phyloP scores from a whole-genome alignment of 306 rosid genomes.

The Prunus armeniaca region DNA sequence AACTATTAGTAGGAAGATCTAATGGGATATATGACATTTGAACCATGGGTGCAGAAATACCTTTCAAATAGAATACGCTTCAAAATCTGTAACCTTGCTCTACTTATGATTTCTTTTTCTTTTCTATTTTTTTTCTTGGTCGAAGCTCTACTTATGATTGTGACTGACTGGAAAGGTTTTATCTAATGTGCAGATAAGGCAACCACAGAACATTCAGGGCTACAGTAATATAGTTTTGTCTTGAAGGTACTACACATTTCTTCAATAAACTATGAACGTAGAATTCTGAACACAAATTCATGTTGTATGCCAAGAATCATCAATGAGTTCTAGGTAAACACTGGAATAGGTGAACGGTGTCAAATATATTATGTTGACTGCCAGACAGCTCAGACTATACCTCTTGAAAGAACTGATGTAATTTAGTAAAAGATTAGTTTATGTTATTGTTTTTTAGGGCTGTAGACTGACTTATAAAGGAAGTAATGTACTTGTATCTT shows the following conservation, averaged over 20 bases:
- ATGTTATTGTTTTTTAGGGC: not conserved
- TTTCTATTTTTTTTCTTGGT: too few relatives aligned
- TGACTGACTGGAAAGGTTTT: not conserved
- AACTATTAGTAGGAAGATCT: not conserved
- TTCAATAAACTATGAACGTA: not conserved
- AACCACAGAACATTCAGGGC: not conserved
- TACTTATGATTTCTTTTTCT: too few relatives aligned
- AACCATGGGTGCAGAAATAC: not conserved
- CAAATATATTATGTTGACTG: not conserved
- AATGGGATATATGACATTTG: not conserved
- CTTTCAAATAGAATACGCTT: not conserved
- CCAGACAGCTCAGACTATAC: not conserved
- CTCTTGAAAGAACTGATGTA: not conserved
- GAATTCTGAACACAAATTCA: not conserved
- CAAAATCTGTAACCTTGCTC: not conserved
- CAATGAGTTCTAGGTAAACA: not conserved
- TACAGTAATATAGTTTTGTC: constrained; percentile 1
- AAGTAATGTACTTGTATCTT: not conserved
- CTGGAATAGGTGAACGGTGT: not conserved
- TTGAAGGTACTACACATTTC: constrained; percentile 3
- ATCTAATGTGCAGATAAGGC: constrained; percentile 5
- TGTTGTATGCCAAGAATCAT: not conserved
- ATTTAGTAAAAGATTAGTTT: not conserved
- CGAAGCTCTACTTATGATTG: not conserved
- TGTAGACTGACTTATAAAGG: not conserved